Conservation (phyloP, 2,329 filamentous ascomycete genomes). For the Aspergillus novofumigatus region DNA sequence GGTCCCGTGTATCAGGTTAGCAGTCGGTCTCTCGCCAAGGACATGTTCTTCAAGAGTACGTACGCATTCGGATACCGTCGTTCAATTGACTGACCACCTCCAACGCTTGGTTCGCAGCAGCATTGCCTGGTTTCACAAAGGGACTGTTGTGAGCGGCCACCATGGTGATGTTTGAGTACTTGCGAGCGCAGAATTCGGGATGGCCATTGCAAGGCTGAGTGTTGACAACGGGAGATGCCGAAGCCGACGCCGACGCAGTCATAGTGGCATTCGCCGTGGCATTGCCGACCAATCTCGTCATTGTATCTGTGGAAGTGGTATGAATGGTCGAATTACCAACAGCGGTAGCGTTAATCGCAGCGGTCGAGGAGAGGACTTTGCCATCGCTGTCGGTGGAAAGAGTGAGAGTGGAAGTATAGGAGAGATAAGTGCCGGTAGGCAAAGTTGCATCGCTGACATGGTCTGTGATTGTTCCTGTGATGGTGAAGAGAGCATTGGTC, state of each 20-base stretch:
- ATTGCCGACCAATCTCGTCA: constrained; percentile 46
- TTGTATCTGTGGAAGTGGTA: constrained; percentile 34
- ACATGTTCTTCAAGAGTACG: constrained; percentile 16
- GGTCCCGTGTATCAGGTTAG: neutral
- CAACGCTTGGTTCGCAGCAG: constrained; percentile 70
- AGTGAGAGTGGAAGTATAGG: constrained; percentile 34
- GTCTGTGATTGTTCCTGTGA: constrained; percentile 21
- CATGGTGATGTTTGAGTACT: constrained; percentile 77
- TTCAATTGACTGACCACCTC: constrained; percentile 67
- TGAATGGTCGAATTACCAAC: constrained; percentile 25
- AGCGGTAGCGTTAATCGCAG: constrained; percentile 17
- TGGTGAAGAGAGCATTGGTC: constrained; percentile 5
- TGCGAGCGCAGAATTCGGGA: constrained; percentile 69
- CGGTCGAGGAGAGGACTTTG: constrained; percentile 21
- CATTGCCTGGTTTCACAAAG: constrained; percentile 66
- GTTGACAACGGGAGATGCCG: constrained; percentile 52
- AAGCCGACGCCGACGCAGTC: constrained; percentile 43
- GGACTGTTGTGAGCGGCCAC: constrained; percentile 78
- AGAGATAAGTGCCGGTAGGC: constrained; percentile 38
- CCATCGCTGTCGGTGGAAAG: constrained; percentile 15
- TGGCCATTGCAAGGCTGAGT: constrained; percentile 77
- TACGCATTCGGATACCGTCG: constrained; percentile 62
- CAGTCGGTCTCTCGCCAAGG: too few species aligned
- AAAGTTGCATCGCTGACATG: constrained; percentile 23
- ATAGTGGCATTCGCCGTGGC: constrained; percentile 44